phyloP scores from a whole-genome alignment of 768 basidiomycete species.

The Leccinum longicurvipes region DNA sequence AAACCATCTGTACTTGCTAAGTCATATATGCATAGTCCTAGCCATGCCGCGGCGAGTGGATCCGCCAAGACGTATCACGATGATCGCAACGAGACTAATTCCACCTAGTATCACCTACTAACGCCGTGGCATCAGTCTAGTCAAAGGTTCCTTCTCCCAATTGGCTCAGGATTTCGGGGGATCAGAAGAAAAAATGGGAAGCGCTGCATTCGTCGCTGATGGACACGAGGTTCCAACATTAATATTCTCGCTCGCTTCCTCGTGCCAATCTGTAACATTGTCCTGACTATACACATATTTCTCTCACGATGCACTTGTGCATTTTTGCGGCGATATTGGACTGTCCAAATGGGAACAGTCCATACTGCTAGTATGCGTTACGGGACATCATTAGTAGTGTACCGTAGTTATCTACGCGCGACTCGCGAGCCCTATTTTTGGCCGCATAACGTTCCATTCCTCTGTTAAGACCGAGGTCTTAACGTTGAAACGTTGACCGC shows the following conservation, averaged over 20 bases:
- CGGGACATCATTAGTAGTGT: neutral
- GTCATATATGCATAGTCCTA: neutral
- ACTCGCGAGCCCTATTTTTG: neutral
- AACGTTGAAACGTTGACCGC: neutral
- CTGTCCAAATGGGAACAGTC: neutral
- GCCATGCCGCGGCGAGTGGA: conserved; percentile 3
- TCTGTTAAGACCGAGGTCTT: neutral
- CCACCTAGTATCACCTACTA: conserved; percentile 2
- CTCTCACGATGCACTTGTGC: neutral
- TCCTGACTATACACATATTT: neutral
- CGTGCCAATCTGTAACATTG: neutral
- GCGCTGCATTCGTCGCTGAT: neutral
- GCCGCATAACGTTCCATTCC: too few relatives aligned
- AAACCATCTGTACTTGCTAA: conserved; percentile 8
- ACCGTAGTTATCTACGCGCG: neutral
- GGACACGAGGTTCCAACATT: neutral
- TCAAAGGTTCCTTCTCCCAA: neutral
- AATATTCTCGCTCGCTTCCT: neutral
- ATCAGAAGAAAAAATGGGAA: neutral
- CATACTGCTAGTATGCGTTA: neutral
- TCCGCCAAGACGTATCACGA: neutral
- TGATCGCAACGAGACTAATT: neutral
- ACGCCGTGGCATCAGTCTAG: neutral
- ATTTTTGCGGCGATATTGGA: neutral
- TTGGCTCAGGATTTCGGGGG: neutral